Percentiles rank a stretch among this genome's conserved stretches.
phyloP scores from a whole-genome alignment of 108 stramenopile species.

The Stephanodiscus minutulus region DNA sequence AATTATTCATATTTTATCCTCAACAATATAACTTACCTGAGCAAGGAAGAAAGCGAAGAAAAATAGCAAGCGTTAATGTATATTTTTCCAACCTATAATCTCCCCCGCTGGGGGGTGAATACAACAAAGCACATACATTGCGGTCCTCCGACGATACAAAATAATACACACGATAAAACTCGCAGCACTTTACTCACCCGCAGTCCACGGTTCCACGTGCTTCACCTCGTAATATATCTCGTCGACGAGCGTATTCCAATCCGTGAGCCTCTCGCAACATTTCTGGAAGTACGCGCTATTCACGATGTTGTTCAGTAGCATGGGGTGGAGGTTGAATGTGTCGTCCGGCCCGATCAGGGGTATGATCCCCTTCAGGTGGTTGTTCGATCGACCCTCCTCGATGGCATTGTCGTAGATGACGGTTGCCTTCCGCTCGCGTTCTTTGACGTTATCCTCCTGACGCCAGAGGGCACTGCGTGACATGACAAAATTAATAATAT shows the following conservation, averaged over 20 bases:
- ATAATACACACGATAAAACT: too few relatives aligned
- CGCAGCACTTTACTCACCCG: too few relatives aligned
- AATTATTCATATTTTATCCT: too few relatives aligned
- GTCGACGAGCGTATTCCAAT: conserved; percentile 88
- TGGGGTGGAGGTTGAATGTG: conserved; percentile 91
- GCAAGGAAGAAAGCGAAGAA: too few relatives aligned
- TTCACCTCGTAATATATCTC: conserved; percentile 93
- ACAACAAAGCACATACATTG: too few relatives aligned
- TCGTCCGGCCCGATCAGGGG: conserved; percentile 80
- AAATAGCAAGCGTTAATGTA: too few relatives aligned
- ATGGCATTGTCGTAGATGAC: conserved; percentile 66
- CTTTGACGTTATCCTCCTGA: conserved; percentile 80
- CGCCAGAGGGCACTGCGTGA: conserved; percentile 83
- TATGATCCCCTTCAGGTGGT: conserved; percentile 56
- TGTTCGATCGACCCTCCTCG: conserved; percentile 71
- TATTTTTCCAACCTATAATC: too few relatives aligned
- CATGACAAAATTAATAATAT: conserved; percentile 36
- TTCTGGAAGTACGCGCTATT: conserved; percentile 85
- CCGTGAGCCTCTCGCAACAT: conserved; percentile 77
- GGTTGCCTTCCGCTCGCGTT: conserved; percentile 70
- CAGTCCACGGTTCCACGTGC: conserved; percentile 91
- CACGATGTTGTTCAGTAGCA: conserved; percentile 84
- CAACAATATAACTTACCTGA: too few relatives aligned
- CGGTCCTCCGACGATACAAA: neutral
- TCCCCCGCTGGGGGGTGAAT: too few relatives aligned